Base-by-base conservation (phyloP, 2,329 filamentous ascomycete species). In the Botryosphaeria agaves region DNA sequence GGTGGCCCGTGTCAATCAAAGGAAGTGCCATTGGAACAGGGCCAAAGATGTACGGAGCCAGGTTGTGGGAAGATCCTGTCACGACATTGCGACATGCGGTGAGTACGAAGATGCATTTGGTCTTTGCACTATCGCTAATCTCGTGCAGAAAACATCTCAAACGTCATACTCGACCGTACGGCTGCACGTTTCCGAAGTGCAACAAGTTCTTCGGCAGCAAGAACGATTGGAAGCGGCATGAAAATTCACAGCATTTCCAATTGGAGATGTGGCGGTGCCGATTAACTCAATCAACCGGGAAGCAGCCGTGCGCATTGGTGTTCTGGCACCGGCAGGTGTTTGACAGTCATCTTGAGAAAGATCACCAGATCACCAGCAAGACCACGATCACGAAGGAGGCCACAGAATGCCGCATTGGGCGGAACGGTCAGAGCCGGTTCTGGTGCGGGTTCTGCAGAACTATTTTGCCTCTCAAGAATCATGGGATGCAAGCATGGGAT, bases 211-310 rank as follows among this genome's bases (percentile, higher is more conserved):
- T 93, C 41, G 85, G 85, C n/a, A 85, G 79, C 51, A 92, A 93
- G 47, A 85, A 83, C 35, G 85, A 94, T 51, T 94, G 73, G 85
- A 92, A 91, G 48, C 72, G 85, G 1, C 85, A 94, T 44, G 87
- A 94, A 45, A 77, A 72, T 39, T 72, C 69, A 11, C 78, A 87
- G 44, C 84, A 93, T 48, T 72, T 69, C 36, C 69, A 77, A 34
- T 51, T 68, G 5, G 76, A 84, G 43, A 64, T 65, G 28, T 93
- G 79, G 73, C 69, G 68, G 18, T 93, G 84, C 46, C 59, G 66
- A 18, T 51, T 64, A 18, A 46, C 5, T 38, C 44, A 23, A n/a
- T 30, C 11, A 14, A 38, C 36, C 26, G 40, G 38, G 7, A 43
- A 50, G 2, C 37, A 39, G 3, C 7, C 11, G 5, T 89, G 80